phyloP scores from a whole-genome alignment of 1,139 yeast genomes.

The Saccharomyces hybrid region DNA sequence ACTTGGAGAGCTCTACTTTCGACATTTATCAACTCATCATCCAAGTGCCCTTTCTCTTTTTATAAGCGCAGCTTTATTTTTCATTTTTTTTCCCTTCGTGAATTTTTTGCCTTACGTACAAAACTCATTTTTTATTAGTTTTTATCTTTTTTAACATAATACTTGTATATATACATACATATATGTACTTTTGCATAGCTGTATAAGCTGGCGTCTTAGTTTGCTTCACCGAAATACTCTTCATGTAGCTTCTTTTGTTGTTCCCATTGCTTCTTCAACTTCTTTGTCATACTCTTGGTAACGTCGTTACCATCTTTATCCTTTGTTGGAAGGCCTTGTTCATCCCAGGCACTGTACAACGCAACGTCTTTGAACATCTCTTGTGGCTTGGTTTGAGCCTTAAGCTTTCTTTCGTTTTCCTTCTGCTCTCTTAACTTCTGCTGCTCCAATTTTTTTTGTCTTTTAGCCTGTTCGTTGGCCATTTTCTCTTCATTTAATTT shows the following conservation, averaged over 20 bases:
- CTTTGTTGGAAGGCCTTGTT: conserved; percentile 70
- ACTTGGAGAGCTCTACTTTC: not conserved
- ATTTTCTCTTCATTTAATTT: conserved; percentile 52
- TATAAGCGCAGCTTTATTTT: not conserved
- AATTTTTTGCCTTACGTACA: no score
- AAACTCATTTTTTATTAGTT: not conserved
- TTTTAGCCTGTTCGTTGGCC: conserved; percentile 43
- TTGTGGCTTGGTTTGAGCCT: conserved; percentile 60
- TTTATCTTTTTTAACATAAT: not conserved
- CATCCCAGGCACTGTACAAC: conserved; percentile 70
- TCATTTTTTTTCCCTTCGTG: not conserved
- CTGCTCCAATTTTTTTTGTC: conserved; percentile 38
- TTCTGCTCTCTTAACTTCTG: conserved; percentile 44
- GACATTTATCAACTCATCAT: not conserved
- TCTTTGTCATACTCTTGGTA: conserved; percentile 78
- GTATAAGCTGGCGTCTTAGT: not conserved
- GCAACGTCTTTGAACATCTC: conserved; percentile 59
- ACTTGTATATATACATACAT: not conserved
- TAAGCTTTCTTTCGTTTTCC: conserved; percentile 57
- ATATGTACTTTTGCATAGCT: not conserved
- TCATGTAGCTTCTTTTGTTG: conserved; percentile 76
- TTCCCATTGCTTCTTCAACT: conserved; percentile 66
- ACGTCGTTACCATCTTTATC: conserved; percentile 75
- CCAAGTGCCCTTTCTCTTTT: not conserved
- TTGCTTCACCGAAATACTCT: conserved; percentile 38